These are phyloP conservation scores for Boletus semigastroideus DNA, from an alignment of 1,284 basidiomycete genomes.

Conservation along the genomic window DNA sequence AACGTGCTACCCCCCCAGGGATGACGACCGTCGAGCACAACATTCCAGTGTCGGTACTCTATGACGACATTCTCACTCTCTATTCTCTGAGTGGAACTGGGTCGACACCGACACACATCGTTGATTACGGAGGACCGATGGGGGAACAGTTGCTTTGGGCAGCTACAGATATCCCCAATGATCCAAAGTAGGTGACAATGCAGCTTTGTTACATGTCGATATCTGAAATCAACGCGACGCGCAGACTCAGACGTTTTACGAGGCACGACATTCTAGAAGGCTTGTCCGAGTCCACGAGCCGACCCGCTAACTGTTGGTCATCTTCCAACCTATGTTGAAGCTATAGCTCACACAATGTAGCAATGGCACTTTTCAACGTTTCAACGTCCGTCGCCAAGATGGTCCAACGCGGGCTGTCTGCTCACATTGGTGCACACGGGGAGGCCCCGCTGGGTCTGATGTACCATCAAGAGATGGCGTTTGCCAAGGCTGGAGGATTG, in stretches of 20 bases:
- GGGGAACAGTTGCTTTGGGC: slow-evolving; percentile 73
- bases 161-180: slow-evolving; percentile 58
- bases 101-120: slow-evolving; percentile 69
- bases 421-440: slow-evolving; percentile 74
- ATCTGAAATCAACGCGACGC: neutral
- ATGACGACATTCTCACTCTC: slow-evolving; percentile 64
- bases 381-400: slow-evolving; percentile 65
- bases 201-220: neutral
- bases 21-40: slow-evolving; percentile 79
- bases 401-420: slow-evolving; percentile 56
- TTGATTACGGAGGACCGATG: slow-evolving; percentile 67
- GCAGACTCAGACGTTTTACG: slow-evolving; percentile 59
- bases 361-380: slow-evolving; percentile 65
- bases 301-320: slow-evolving; percentile 56
- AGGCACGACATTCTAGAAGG: slow-evolving; percentile 64
- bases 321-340: neutral
- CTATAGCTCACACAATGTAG: slow-evolving; percentile 36
- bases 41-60: slow-evolving; percentile 60
- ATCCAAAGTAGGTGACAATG: slow-evolving; percentile 51
- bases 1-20: slow-evolving; percentile 38
- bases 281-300: slow-evolving; percentile 57
- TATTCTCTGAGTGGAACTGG: slow-evolving; percentile 68
- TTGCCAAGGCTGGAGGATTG: slow-evolving; percentile 56
- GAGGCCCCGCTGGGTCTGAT: slow-evolving; percentile 71
- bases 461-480: slow-evolving; percentile 72